These are phyloP conservation scores for Parasarocladium wereldwijsianum DNA, from an alignment of 2,329 filamentous ascomycete genomes.

Conservation along the genomic window DNA sequence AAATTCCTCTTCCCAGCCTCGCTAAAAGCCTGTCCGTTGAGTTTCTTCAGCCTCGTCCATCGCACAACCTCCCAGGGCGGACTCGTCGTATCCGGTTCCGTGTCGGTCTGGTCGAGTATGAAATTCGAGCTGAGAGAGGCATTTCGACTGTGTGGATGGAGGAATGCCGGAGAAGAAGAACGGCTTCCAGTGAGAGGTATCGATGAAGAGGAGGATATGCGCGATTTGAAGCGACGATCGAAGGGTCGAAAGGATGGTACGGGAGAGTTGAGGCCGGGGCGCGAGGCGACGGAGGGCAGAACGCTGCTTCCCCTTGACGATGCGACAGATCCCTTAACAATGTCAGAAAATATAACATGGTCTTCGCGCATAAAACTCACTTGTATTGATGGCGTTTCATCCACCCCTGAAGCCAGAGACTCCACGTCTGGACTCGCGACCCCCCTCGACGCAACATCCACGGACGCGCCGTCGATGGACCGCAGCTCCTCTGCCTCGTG, in stretches of 20 bases:
- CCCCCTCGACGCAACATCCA: conserved; percentile 36
- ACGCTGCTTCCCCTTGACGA: conserved; percentile 62
- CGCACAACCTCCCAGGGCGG: conserved; percentile 93
- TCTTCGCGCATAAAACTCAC: conserved; percentile 28
- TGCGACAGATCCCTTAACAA: conserved; percentile 39
- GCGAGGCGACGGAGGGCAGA: conserved; percentile 52
- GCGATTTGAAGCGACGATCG: conserved; percentile 84
- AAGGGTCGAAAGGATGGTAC: conserved; percentile 83
- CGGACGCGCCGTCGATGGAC: conserved; percentile 29
- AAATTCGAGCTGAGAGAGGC: conserved; percentile 64
- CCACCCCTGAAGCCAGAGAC: conserved; percentile 58
- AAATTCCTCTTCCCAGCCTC: conserved; percentile 87
- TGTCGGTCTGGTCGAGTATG: conserved; percentile 44
- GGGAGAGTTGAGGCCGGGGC: conserved; percentile 51
- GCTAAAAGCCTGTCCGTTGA: conserved; percentile 81
- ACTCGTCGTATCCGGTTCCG: conserved; percentile 50
- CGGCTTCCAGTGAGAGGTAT: conserved; percentile 37
- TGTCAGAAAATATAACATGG: conserved; percentile 12
- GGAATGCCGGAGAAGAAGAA: conserved; percentile 62
- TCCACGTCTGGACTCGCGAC: conserved; percentile 54
- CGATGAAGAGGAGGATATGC: conserved; percentile 45
- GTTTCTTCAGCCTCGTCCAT: conserved; percentile 86
- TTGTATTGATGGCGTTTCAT: conserved; percentile 73
- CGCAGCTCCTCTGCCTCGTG: conserved; percentile 36
- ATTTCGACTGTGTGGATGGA: conserved; percentile 64